These are phyloP conservation scores for Hericium alpestre DNA, from an alignment of 768 basidiomycete genomes.

Conservation along the genomic window DNA sequence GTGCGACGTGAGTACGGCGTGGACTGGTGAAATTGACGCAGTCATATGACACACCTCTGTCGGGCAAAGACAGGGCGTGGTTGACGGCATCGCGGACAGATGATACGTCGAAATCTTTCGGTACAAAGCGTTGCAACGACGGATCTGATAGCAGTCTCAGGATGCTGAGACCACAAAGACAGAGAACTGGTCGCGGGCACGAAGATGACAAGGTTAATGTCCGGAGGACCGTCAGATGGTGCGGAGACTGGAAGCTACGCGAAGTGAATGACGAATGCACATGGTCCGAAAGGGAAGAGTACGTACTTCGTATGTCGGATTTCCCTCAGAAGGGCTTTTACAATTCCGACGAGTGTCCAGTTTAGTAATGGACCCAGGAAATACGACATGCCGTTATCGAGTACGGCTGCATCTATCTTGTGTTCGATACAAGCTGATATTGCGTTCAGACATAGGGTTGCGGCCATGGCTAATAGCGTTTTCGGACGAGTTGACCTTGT, in stretches of 20 bases:
- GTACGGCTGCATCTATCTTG: conserved; percentile 55
- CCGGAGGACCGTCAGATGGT: conserved; percentile 57
- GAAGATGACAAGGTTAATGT: conserved; percentile 50
- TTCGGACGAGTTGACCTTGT: conserved; percentile 61
- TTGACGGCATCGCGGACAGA: conserved; percentile 30
- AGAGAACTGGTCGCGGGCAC: conserved; percentile 57
- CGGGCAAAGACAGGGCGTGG: conserved; percentile 27
- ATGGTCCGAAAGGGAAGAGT: not conserved
- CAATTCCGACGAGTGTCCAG: conserved; percentile 72
- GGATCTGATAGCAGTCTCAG: conserved; percentile 33
- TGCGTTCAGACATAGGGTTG: conserved; percentile 57
- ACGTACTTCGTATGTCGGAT: conserved; percentile 25
- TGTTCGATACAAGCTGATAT: conserved; percentile 35
- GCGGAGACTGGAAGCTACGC: conserved; percentile 34
- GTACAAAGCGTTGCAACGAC: conserved; percentile 24
- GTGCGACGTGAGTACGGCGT: not conserved
- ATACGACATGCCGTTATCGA: conserved; percentile 69
- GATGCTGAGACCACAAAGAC: conserved; percentile 49
- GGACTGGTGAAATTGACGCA: not conserved
- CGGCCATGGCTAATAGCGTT: conserved; percentile 54
- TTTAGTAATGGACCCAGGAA: conserved; percentile 63
- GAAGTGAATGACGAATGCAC: not conserved
- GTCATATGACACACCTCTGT: conserved; percentile 24
- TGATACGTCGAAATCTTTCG: conserved; percentile 23
- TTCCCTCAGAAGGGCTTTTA: conserved; percentile 52